Evolutionary conservation across 78 protist genomes (phyloP), one percentile per base, ranked within the genome.

Genomic region (Blattamonas nauphoetae): DNA sequence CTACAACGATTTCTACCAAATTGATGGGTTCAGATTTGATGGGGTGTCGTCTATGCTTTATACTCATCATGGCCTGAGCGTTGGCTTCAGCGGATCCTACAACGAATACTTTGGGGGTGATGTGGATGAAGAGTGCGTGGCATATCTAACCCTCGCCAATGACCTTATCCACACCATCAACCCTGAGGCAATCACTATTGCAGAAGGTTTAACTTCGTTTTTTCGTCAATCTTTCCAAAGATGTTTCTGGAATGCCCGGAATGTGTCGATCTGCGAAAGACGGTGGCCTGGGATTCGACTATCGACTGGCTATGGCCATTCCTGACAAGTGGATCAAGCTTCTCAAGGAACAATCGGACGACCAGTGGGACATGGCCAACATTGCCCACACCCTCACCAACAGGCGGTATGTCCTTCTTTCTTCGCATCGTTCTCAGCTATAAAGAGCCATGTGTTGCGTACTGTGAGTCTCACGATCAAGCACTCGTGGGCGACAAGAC

Each of bases 11-110:
- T 92, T 86, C 41, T 97, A 91, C 92, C 71, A 78, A 2, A 91
- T 97, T 42, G 99, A 97, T 84, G 99, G 99, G 33, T 95, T 96
- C 94, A 94, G 99, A 77, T 96, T 97, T 86, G 99, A 97, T 83
- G 98, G 96, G 45, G 95, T 93, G 2, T 92, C 95, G 0, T 91
- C 96, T 2, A 90, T 94, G 97, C 71, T 97, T 36, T 97, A 96
- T 84, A 41, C 6, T 6, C 83, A 79, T 6, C 83, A 79, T 21
- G 83, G 83, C 32, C 83, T 79, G 29, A 36, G 44, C 78, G 5
- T 88, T 85, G 41, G 91, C 89, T 71, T 93, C 90, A 11, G 84
- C 36, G 92, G 93, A 32, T 81, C 87, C n/a, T 95, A 95, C 87
- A 43, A 42, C 41, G 97, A 93, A 45, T 96, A 94, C 93, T 96